phyloP scores from a whole-genome alignment of 1,284 basidiomycete species.

The Ustilago crameri region DNA sequence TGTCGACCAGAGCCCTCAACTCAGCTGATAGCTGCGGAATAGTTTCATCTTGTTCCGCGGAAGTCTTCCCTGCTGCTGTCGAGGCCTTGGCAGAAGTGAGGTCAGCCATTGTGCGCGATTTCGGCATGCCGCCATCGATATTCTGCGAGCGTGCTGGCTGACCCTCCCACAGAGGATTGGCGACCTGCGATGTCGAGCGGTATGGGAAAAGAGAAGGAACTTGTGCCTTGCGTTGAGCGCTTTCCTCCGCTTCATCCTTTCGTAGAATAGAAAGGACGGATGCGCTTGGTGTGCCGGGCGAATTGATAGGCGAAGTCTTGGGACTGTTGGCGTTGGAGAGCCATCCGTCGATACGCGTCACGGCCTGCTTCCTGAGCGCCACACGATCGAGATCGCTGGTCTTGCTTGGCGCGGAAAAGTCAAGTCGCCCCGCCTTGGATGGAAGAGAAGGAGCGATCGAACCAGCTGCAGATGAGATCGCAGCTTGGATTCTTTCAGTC shows the following conservation, averaged over 20 bases:
- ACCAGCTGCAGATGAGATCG: constrained; percentile 8
- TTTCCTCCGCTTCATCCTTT: constrained; percentile 12
- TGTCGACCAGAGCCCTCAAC: constrained; percentile 51
- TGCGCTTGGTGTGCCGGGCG: constrained; percentile 50
- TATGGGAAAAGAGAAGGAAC: constrained; percentile 21
- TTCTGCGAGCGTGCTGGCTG: constrained; percentile 13
- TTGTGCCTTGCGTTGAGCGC: constrained; percentile 1
- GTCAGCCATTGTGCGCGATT: constrained; percentile 38
- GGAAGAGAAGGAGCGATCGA: constrained; percentile 31
- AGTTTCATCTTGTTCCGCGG: constrained; percentile 19
- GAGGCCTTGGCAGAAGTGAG: constrained; percentile 22
- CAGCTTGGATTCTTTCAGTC: constrained; percentile 18
- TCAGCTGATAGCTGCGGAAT: constrained; percentile 53
- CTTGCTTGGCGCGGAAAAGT: constrained; percentile 18
- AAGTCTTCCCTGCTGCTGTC: constrained; percentile 1
- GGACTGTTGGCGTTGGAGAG: constrained; percentile 40
- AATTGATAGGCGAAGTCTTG: constrained; percentile 33
- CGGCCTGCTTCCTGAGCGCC: constrained; percentile 48
- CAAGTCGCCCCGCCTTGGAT: constrained; percentile 24
- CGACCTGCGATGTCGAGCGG: constrained; percentile 40
- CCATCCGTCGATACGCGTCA: constrained; percentile 56
- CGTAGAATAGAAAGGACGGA: constrained; percentile 50
- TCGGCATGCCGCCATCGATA: constrained; percentile 11
- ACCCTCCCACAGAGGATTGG: constrained; percentile 38
- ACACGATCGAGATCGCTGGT: constrained; percentile 36